These are phyloP conservation scores for Pyronema omphalodes DNA, from an alignment of 495 filamentous ascomycete species.

Conservation along the genomic window DNA sequence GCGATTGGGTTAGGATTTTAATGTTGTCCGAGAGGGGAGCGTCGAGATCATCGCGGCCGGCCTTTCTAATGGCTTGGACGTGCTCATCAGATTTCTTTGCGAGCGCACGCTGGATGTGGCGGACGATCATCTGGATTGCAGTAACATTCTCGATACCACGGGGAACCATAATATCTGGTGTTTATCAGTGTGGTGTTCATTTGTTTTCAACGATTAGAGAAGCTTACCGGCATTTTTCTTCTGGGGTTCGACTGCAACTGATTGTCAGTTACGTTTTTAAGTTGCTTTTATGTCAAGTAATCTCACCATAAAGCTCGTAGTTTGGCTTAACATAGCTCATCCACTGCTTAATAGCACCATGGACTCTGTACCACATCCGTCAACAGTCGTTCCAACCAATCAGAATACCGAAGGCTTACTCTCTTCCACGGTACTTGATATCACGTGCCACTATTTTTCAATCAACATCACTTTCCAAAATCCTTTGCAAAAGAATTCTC, in stretches of 20 bases:
- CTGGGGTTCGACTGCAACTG: constrained; percentile 50
- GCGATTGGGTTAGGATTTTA: constrained; percentile 48
- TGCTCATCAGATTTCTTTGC: constrained; percentile 71
- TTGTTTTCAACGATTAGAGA: constrained; percentile 8
- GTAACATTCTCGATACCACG: constrained; percentile 84
- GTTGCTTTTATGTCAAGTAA: too few species aligned
- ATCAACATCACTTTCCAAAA: neutral
- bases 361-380: constrained; percentile 30
- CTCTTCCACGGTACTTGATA: constrained; percentile 23
- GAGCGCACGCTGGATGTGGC: constrained; percentile 70
- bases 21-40: constrained; percentile 57
- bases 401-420: constrained; percentile 8
- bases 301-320: constrained; percentile 50
- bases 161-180: constrained; percentile 76
- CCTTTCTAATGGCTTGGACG: constrained; percentile 49
- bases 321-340: constrained; percentile 91
- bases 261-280: too few species aligned
- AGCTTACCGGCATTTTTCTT: constrained; percentile 49
- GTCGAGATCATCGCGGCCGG: constrained; percentile 48
- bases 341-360: constrained; percentile 97
- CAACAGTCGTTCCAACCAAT: neutral
- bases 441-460: constrained; percentile 19
- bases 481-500: constrained; percentile 24
- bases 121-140: constrained; percentile 81
- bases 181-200: neutral